A percentile compares a stretch with the other conserved stretches of the same genome.
Evolutionary conservation across 1,284 basidiomycete genomes (phyloP).

Genomic region (Tetrapyrgos nigripes): DNA sequence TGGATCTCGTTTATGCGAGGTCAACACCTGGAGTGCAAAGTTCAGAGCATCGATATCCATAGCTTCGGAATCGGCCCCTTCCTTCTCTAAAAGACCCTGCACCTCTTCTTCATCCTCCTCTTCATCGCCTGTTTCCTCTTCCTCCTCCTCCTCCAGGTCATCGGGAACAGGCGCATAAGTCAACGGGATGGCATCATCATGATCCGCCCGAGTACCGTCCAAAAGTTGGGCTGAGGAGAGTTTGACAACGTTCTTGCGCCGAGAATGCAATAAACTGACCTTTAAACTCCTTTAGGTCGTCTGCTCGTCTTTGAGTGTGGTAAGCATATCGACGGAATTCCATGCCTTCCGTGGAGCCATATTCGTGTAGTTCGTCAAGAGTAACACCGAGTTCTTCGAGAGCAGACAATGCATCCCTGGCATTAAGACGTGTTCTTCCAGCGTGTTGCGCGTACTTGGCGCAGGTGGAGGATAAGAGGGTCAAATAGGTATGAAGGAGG

Average conservation of each 20-base stretch:
- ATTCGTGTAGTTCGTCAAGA: slow-evolving; percentile 72
- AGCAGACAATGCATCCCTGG: slow-evolving; percentile 65
- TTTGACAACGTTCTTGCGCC: slow-evolving; percentile 19
- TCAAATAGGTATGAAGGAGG: slow-evolving; percentile 73
- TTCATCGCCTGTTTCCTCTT: slow-evolving; percentile 34
- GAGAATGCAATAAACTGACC: slow-evolving; percentile 43
- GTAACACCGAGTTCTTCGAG: slow-evolving; percentile 75
- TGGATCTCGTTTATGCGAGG: slow-evolving; percentile 35
- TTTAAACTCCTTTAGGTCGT: slow-evolving; percentile 74
- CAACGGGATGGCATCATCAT: slow-evolving; percentile 61
- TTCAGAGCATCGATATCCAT: slow-evolving; percentile 35
- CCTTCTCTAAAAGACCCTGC: slow-evolving; percentile 29
- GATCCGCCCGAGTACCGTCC: slow-evolving; percentile 61
- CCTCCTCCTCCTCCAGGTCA: slow-evolving; percentile 46
- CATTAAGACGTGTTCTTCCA: slow-evolving; percentile 60
- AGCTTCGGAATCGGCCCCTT: slow-evolving; percentile 23
- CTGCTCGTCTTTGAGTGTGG: slow-evolving; percentile 63
- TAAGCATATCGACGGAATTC: slow-evolving; percentile 69
- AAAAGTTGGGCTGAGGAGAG: slow-evolving; percentile 58
- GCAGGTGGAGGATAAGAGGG: slow-evolving; percentile 65
- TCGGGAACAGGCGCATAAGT: slow-evolving; percentile 53
- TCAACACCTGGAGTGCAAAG: slow-evolving; percentile 16
- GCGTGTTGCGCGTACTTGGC: slow-evolving; percentile 76
- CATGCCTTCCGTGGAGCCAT: slow-evolving; percentile 62
- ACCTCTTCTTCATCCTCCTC: slow-evolving; percentile 38